Base-by-base conservation (phyloP, 768 basidiomycete genomes). In the Melanogaster broomeanus region DNA sequence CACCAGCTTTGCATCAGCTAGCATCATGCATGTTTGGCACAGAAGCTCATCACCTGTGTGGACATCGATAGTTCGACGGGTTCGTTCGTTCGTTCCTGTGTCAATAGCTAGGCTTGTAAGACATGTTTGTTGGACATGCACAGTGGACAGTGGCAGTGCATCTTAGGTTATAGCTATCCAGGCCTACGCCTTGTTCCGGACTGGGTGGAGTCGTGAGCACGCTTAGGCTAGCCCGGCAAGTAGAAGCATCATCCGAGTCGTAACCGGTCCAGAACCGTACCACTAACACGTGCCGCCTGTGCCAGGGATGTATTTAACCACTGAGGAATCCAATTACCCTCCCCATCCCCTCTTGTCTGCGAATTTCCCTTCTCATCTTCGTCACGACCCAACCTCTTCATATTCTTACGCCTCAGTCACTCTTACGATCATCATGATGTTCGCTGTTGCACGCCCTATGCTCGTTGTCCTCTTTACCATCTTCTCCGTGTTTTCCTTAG, bases 401-500 rank as follows among this genome's bases (percentile, higher is more conserved):
- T 52, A 41, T 37, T 33, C 42, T 43, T 33, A 31, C 41, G 30
- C 24, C 49, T 30, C 31, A 37, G 22, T 19, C n/a, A 37, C 19
- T 31, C 13, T 27, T 19, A 67, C 64, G 51, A 65, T 48, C 45
- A 50, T 41, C 54, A 66, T 35, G 50, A 62, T 60, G 46, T 53
- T 27, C 58, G 18, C 34, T 30, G 42, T 22, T n/a, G 4, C 54
- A n/a, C 49, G 25, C 43, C 44, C 48, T 44, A 25, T 45, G 41
- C 16, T 59, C 24, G 51, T 60, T 53, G 18, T 51, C 45, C 37
- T 61, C 56, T 28, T 63, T 50, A 15, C 38, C 39, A 4, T 55
- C 1, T 50, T 30, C 49, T 48, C 57, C 34, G 49, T 74, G 27
- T 33, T 67, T 24, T 61, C 70, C 7, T 51, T 66, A 47, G 67